Conservation (phyloP, 352 stramenopile species). For the Phytophthora pini region DNA sequence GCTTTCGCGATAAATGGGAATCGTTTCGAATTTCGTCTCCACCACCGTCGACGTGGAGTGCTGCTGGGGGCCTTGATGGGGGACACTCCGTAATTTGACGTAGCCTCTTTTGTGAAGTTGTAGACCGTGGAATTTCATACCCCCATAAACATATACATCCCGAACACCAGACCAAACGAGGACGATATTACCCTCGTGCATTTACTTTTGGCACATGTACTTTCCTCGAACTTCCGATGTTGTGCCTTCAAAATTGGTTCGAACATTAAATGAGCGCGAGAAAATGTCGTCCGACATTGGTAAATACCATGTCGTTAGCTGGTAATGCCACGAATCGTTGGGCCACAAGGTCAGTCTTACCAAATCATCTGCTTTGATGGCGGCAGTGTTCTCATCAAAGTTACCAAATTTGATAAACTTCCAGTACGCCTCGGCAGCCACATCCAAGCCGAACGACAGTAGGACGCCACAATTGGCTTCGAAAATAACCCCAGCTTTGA, state of each 20-base stretch:
- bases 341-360: background rate
- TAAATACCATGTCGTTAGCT: background rate
- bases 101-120: conserved; percentile 26
- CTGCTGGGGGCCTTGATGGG: conserved; percentile 6
- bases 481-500: background rate
- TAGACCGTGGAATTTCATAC: background rate
- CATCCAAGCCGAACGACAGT: conserved; percentile 1
- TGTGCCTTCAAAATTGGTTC: background rate
- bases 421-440: conserved; percentile 1
- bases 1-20: conserved; percentile 53
- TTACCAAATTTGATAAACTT: background rate
- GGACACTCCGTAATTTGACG: conserved; percentile 13
- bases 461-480: background rate
- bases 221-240: background rate
- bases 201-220: background rate
- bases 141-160: background rate
- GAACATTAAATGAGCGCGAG: background rate
- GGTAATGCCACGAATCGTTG: too few species aligned
- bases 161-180: conserved; percentile 1
- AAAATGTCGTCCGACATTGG: background rate
- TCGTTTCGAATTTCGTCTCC: conserved; percentile 47
- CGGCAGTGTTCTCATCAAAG: background rate
- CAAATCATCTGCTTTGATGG: background rate
- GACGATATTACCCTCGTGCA: background rate
- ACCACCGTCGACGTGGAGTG: conserved; percentile 35